Conservation (phyloP, 805 yeast genomes). For the Jamesozyma rosinii region DNA sequence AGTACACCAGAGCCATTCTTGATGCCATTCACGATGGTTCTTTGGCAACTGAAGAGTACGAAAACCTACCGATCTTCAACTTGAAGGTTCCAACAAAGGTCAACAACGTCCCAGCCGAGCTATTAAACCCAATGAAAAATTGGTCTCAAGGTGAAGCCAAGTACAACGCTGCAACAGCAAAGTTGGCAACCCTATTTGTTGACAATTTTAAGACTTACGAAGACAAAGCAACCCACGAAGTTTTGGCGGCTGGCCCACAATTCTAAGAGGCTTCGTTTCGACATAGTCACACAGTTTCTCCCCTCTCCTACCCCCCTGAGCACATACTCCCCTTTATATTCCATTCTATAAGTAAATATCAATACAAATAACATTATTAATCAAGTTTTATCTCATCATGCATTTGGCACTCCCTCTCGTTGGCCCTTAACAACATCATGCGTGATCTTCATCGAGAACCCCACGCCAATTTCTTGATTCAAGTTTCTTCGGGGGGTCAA, state of each 20-base stretch:
- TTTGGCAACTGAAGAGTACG: slow-evolving; percentile 70
- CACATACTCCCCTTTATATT: too few species aligned
- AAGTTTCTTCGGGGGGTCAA: too few species aligned
- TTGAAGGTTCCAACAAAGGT: slow-evolving; percentile 76
- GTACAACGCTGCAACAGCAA: slow-evolving; percentile 46
- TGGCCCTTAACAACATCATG: too few species aligned
- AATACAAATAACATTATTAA: not conserved
- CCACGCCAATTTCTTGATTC: too few species aligned
- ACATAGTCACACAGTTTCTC: too few species aligned
- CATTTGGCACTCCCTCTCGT: too few species aligned
- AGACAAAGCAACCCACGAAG: slow-evolving; percentile 75
- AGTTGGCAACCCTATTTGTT: slow-evolving; percentile 67
- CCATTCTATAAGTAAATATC: not conserved
- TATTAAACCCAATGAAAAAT: slow-evolving; percentile 77
- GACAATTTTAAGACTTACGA: slow-evolving; percentile 83
- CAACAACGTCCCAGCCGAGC: slow-evolving; percentile 65
- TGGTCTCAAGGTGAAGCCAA: slow-evolving; percentile 58
- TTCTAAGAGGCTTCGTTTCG: slow-evolving; percentile 1
- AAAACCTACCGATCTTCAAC: slow-evolving; percentile 77
- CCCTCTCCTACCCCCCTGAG: too few species aligned
- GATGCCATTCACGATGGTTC: slow-evolving; percentile 92
- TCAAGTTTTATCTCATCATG: too few species aligned
- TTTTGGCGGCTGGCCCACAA: slow-evolving; percentile 85
- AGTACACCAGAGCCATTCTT: slow-evolving; percentile 92
- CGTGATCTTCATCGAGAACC: too few species aligned